Evolutionary conservation across 768 basidiomycete species (phyloP), one percentile per base, ranked within the genome.

Genomic region (Russula olivacea): DNA sequence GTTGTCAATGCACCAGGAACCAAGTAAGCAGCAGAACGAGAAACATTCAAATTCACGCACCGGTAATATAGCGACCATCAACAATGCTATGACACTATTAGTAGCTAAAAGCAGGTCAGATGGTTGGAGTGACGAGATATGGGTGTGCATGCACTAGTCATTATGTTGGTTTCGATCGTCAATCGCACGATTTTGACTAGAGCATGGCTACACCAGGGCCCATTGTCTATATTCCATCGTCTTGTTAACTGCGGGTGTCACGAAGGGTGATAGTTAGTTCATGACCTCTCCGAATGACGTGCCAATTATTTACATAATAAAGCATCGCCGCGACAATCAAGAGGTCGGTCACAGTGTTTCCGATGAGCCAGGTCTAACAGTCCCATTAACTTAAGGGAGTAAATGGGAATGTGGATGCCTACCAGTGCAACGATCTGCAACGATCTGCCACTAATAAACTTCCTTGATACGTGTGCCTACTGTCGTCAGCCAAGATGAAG

Each of bases 161-260:
- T 14, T 25, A 36, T 10, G 41, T 63, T 63, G 23, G 61, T 53
- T 51, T 63, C 61, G 28, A 63, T 17, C 2, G 61, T 63, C 50
- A 63, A 40, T 28, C 50, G 55, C 19, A 58, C 56, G 41, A 63
- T 28, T 36, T 12, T 63, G n/a, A 41, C 15, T 21, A 58, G 25
- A 3, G 41, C 55, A 4, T 36, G 56, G 10, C 47, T 9, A 40
- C 38, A 12, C 14, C 38, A 47, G 17, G 4, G 6, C 32, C n/a
- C 40, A n/a, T 2, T 4, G 1, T 8, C 56, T 1, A 8, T 12
- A 56, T 30, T 30, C 30, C 30, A 4, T 30, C 30, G 30, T 30
- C 30, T 30, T 30, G 30, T 30, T 30, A 30, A 30, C 61, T 62
- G 36, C 9, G 12, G 40, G 12, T 15, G n/a, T 2, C 15, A 11